Base-by-base conservation (phyloP, 495 filamentous ascomycete genomes). In the Podospora pseudoanserina region DNA sequence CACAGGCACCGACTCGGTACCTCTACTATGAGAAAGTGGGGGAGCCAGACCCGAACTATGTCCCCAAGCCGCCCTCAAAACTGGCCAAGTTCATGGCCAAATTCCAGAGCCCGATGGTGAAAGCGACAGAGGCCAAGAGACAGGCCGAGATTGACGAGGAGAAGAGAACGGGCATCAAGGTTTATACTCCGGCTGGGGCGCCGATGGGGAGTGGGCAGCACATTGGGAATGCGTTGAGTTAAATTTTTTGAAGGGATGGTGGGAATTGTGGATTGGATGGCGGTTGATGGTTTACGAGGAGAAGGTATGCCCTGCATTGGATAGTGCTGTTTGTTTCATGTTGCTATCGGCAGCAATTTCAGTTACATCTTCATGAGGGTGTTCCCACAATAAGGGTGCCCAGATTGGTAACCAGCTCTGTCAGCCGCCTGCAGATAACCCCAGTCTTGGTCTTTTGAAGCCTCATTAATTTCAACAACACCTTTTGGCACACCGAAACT, bases 71-170 rank as follows among this genome's bases (percentile, higher is more conserved):
- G 9, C 68, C 68, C 59, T 67, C 65, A 16, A 69, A 63, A 55
- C 26, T 74, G 3, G 27, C 63, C 62, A 63, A 57, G 49, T 70
- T 74, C 53, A 30, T 74, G 30, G 64, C 61, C 32, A 74, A 71
- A 59, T 74, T 74, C 62, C 65, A 71, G 60, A 71, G 65, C 34
- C 67, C 72, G 0, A 69, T 58, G 5, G 72, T 74, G 19, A 67
- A 65, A 54, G 28, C 56, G 26, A 65, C 62, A n/a, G 63, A 32
- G 6, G 67, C 65, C 2, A 39, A 53, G 18, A 49, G 65, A 19
- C 67, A 71, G 0, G n/a, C 28, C 2, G 55, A 68, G 65, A 5
- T 53, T 30, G 61, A 67, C 5, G 70, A 71, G 65, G 65, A 67
- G 27, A 65, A 64, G 30, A 44, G 72, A 5, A 71, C 65, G 0